Evolutionary conservation across 1,139 yeast species (phyloP), one percentile per base, ranked within the genome.

Genomic region (Blastobotrys apis): DNA sequence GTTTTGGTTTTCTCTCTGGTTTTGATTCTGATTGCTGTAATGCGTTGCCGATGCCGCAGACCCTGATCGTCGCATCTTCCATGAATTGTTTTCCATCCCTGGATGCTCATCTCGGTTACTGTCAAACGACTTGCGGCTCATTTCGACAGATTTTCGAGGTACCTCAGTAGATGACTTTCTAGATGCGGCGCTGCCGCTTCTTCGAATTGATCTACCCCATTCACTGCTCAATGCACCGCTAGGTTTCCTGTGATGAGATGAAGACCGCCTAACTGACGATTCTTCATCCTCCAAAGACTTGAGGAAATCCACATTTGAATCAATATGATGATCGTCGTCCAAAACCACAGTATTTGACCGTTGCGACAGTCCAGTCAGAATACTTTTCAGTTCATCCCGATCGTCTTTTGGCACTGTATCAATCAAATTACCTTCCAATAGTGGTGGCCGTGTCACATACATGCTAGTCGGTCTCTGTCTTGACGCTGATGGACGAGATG

Each of bases 251-350:
- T 25, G 15, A 17, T 43, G 47, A 22, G 36, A 19, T 1, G 47
- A 39, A 19, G 38, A 23, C 22, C 23, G 33, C 19, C 37, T 16
- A 10, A 10, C 23, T 19, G 17, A n/a, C 9, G 30, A 17, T 12
- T 31, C 37, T 6, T 43, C 47, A 25, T 62, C 62, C 32, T 72
- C 71, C 32, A 79, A 67, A 22, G 72, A 70, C 49, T 77, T 75
- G 50, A 85, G 65, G 57, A 83, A 85, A 44, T 81, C 85, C 38
- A 77, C 67, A 46, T 72, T 74, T 39, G 74, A 73, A 53, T 72
- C 71, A 39, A 69, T 68, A 44, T 66, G 67, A 39, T 62, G 61
- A 25, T 43, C 48, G 39, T 53, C 54, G 42, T 64, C 66, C 44
- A 66, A 49, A 1, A 64, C 57, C 4, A 65, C 61, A n/a, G 64